Percentiles rank a stretch among this genome's conserved stretches.
phyloP scores from a whole-genome alignment of 345 rosid genomes.

The Sisymbrium altissimum region DNA sequence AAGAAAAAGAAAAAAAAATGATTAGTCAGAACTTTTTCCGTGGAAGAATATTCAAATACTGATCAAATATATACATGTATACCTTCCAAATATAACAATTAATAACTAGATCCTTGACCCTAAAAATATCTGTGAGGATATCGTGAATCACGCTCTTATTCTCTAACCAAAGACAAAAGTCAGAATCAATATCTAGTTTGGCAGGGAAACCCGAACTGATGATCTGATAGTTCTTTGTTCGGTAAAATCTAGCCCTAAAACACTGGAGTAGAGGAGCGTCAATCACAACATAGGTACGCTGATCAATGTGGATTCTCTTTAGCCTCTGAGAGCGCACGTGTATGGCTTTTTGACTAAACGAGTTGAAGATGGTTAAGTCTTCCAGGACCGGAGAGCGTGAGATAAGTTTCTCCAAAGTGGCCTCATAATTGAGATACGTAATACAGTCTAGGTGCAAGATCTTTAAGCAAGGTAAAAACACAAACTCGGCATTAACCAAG shows the following conservation, averaged over 20 bases:
- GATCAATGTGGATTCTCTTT: not conserved
- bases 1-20: not conserved
- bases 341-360: not conserved
- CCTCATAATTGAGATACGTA: not conserved
- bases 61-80: not conserved
- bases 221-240: not conserved
- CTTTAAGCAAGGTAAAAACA: slow-evolving; percentile 17
- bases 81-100: not conserved
- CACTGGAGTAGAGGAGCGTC: slow-evolving; percentile 8
- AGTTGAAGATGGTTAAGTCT: not conserved
- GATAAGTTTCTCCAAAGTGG: slow-evolving; percentile 7
- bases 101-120: not conserved
- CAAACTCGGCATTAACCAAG: not conserved
- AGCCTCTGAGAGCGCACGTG: not conserved
- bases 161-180: not conserved
- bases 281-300: not conserved
- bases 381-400: slow-evolving; percentile 8
- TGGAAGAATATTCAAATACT: not conserved
- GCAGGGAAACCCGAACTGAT: not conserved
- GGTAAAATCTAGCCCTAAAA: not conserved
- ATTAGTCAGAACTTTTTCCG: not conserved
- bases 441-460: not conserved
- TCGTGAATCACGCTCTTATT: no score
- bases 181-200: not conserved
- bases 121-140: not conserved